phyloP scores from a whole-genome alignment of 2,329 filamentous ascomycete genomes.

The Colletotrichum sp. region DNA sequence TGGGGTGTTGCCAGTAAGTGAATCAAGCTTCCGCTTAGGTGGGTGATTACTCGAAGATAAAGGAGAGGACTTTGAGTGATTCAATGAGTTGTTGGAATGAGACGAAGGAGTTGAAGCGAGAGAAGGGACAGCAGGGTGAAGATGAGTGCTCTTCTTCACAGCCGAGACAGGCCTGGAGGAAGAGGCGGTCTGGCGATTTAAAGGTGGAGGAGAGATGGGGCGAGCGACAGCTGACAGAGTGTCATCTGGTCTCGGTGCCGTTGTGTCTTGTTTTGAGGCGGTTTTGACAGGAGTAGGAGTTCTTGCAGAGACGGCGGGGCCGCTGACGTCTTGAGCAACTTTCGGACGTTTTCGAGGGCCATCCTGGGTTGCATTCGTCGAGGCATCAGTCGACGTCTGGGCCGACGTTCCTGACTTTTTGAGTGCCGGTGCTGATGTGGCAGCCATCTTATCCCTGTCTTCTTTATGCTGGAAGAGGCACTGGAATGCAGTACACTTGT shows the following conservation, averaged over 20 bases:
- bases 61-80: slow-evolving; percentile 17
- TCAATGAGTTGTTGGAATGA: not conserved
- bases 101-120: slow-evolving; percentile 13
- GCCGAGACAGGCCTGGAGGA: not conserved
- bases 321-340: slow-evolving; percentile 21
- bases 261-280: slow-evolving; percentile 21
- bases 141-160: not conserved
- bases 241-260: slow-evolving; percentile 15
- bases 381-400: slow-evolving; percentile 9
- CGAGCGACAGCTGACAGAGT: slow-evolving; percentile 29
- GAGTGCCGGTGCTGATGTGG: slow-evolving; percentile 2
- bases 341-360: slow-evolving; percentile 35
- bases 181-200: slow-evolving; percentile 23
- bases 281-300: slow-evolving; percentile 17
- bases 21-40: not conserved
- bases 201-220: slow-evolving; percentile 38
- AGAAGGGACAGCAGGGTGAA: not conserved
- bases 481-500: slow-evolving; percentile 51
- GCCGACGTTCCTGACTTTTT: slow-evolving; percentile 9
- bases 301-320: slow-evolving; percentile 11
- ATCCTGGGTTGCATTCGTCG: slow-evolving; percentile 29
- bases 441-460: slow-evolving; percentile 31
- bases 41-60: slow-evolving; percentile 2
- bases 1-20: not conserved
- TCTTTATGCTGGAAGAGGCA: slow-evolving; percentile 54